Evolutionary conservation across 352 stramenopile species (phyloP).

Genomic region (Lagenidium sp.): DNA sequence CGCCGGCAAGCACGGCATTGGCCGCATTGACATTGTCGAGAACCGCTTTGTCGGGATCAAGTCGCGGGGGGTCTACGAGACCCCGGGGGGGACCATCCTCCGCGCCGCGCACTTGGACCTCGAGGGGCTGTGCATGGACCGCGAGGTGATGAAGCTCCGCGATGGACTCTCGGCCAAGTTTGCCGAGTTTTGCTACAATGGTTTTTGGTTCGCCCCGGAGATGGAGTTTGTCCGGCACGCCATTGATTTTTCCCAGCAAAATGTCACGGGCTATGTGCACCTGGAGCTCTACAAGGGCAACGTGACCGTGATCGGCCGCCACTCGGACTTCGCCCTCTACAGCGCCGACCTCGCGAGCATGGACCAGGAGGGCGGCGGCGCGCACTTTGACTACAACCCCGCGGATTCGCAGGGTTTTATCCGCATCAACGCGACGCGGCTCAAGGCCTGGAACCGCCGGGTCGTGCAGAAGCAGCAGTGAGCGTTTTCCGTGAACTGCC

Average conservation of each 20-base stretch:
- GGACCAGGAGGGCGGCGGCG: slow-evolving; percentile 96
- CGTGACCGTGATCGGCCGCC: slow-evolving; percentile 90
- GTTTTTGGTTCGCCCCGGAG: slow-evolving; percentile 99
- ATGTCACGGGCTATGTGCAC: slow-evolving; percentile 92
- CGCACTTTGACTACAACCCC: slow-evolving; percentile 97
- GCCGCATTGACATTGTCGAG: slow-evolving; percentile 99
- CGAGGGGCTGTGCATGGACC: slow-evolving; percentile 96
- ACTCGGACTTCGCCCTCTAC: slow-evolving; percentile 93
- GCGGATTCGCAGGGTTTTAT: slow-evolving; percentile 98
- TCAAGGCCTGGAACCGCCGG: slow-evolving; percentile 90
- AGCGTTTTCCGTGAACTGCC: too few species aligned
- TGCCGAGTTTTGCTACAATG: slow-evolving; percentile 97
- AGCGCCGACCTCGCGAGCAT: slow-evolving; percentile 96
- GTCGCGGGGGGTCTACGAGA: slow-evolving; percentile 98
- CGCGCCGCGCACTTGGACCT: slow-evolving; percentile 85
- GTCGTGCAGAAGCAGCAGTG: slow-evolving; percentile 20
- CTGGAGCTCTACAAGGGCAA: slow-evolving; percentile 99
- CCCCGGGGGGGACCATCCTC: slow-evolving; percentile 93
- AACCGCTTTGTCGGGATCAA: slow-evolving; percentile 99
- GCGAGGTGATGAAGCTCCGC: slow-evolving; percentile 93
- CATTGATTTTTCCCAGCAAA: slow-evolving; percentile 92
- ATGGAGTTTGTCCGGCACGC: slow-evolving; percentile 97
- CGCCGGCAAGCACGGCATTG: slow-evolving; percentile 94
- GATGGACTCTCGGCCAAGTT: slow-evolving; percentile 94
- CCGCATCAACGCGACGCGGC: slow-evolving; percentile 95